phyloP scores from a whole-genome alignment of 768 basidiomycete species.

The Boletus sp. region DNA sequence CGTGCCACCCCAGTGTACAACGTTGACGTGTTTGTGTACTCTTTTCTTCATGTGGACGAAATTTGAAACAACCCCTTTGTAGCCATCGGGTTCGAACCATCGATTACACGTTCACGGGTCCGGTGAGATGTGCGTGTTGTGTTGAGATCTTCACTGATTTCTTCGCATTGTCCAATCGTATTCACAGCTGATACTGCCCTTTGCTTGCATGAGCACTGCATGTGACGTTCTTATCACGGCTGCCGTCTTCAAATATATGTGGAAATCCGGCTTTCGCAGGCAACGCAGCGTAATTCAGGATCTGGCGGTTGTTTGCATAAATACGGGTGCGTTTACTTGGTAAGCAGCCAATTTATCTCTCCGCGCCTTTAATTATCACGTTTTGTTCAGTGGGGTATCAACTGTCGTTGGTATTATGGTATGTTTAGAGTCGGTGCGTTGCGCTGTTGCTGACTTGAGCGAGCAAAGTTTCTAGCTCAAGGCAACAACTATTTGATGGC shows the following conservation, averaged over 20 bases:
- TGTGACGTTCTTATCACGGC: conserved; percentile 5
- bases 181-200: conserved; percentile 2
- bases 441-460: neutral
- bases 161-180: neutral
- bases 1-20: neutral
- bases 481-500: neutral
- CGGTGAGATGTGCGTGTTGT: conserved; percentile 1
- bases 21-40: neutral
- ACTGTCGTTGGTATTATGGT: conserved; percentile 3
- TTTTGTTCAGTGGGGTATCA: neutral
- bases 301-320: conserved; percentile 13
- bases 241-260: conserved; percentile 9
- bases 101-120: neutral
- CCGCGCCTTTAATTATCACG: neutral
- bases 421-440: neutral
- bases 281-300: conserved; percentile 5
- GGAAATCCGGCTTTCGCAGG: conserved; percentile 15
- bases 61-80: neutral
- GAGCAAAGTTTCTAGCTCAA: conserved; percentile 3
- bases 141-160: neutral
- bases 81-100: conserved; percentile 7
- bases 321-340: conserved; percentile 15
- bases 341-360: neutral
- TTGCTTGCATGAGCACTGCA: neutral
- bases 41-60: neutral